phyloP scores from a whole-genome alignment of 1,284 basidiomycete species.

The Kalmanozyma brasiliensis region DNA sequence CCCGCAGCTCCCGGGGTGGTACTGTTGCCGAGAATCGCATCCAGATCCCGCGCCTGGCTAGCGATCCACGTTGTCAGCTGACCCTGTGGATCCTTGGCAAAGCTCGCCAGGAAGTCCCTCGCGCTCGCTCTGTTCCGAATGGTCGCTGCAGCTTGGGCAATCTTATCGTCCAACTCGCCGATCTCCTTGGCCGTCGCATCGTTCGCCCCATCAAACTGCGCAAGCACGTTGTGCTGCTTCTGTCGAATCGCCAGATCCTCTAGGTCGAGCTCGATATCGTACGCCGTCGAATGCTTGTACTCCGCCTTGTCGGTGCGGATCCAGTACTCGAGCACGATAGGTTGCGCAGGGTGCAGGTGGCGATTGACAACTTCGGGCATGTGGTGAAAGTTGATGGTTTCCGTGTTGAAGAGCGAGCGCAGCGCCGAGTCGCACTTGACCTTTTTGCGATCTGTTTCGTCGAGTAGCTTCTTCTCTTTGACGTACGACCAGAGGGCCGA shows the following conservation, averaged over 20 bases:
- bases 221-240: conserved; percentile 79
- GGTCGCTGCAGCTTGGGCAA: conserved; percentile 70
- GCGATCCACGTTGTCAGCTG: conserved; percentile 91
- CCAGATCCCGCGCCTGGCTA: conserved; percentile 88
- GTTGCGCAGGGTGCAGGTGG: conserved; percentile 81
- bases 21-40: conserved; percentile 78
- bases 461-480: conserved; percentile 85
- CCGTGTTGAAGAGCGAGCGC: conserved; percentile 57
- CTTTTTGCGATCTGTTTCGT: conserved; percentile 84
- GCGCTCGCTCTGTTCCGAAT: conserved; percentile 86
- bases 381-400: conserved; percentile 81
- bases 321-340: conserved; percentile 83
- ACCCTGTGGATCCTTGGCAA: conserved; percentile 80
- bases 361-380: conserved; percentile 87
- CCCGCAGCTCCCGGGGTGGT: conserved; percentile 74
- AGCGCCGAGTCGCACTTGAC: conserved; percentile 77
- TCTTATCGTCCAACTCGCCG: conserved; percentile 83
- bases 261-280: conserved; percentile 88
- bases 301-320: conserved; percentile 65
- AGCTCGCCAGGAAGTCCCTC: conserved; percentile 84
- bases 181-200: conserved; percentile 73
- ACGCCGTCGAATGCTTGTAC: conserved; percentile 72
- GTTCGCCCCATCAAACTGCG: conserved; percentile 78
- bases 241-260: conserved; percentile 82
- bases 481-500: conserved; percentile 92